Base-by-base conservation (phyloP, 495 filamentous ascomycete species). In the Stereocaulon alpinum region DNA sequence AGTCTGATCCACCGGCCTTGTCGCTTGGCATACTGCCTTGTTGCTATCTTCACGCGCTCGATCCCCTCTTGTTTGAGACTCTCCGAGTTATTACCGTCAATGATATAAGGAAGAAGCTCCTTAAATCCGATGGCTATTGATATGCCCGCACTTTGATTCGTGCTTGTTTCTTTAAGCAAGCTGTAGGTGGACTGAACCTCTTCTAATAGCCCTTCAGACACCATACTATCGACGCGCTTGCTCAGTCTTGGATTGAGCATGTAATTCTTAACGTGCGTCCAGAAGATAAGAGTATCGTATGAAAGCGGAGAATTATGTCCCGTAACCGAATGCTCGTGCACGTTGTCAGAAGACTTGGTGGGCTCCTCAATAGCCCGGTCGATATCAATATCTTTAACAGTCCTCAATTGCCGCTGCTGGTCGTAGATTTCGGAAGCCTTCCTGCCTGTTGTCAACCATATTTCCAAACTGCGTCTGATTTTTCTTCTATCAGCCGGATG, bases 71-170 rank as follows among this genome's bases (percentile, higher is more conserved):
- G 29, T 49, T 70, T 77, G 54, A 82, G 60, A 0, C 63, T 61
- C 54, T 76, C 68, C 18, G 47, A 48, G 12, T 11, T 1, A 82
- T 64, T 29, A 82, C 73, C 43, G 71, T 63, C 80, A 4, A 74
- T 60, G 22, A 91, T 74, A 61, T 88, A 95, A 0, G 79, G 76
- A 53, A 86, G 76, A 68, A 96, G 82, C 69, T 99, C 89, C 66
- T 93, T 95, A 70, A 89, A 96, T 0, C 94, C 94, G 64, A 99
- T 97, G 12, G 91, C 92, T 53, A 93, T 84, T 89, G 91, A 97
- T 15, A 97, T 93, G 3, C 94, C 94, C 32, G 83, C 80, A 0
- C 80, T 85, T 52, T 78, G 74, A 63, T 97, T 88, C 22, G 93
- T 72, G 6, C 63, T 61, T 1, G 75, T 69, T 0, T 72, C 51